Evolutionary conservation across 176 grass and related monocot genomes (phyloP).

Genomic region (Avena atlantica): DNA sequence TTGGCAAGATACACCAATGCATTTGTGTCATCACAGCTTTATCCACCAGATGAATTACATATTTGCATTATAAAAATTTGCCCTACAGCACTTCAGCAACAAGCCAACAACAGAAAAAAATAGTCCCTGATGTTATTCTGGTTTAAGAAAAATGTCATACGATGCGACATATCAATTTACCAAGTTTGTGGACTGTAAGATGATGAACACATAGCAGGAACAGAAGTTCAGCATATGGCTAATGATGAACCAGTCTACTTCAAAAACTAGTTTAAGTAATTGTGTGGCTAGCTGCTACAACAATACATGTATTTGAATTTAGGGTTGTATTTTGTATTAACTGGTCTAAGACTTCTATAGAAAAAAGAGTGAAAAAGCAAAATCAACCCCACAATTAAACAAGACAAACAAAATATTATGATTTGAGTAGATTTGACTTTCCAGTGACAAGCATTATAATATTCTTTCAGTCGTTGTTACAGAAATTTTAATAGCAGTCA

Average conservation of each 20-base stretch:
- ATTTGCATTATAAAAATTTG: background rate
- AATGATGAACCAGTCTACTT: background rate
- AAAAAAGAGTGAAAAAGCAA: conserved; percentile 6
- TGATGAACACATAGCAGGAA: background rate
- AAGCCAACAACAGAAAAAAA: background rate
- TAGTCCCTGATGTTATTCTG: too few relatives aligned
- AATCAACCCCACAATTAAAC: background rate
- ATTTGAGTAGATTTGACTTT: conserved; percentile 2
- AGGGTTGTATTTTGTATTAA: background rate
- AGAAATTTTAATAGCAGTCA: conserved; percentile 9
- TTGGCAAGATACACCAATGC: background rate
- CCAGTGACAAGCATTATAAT: conserved; percentile 11
- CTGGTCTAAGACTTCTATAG: background rate
- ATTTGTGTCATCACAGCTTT: background rate
- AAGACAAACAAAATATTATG: background rate
- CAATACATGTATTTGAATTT: background rate
- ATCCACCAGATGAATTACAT: conserved; percentile 19
- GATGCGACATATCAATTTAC: background rate
- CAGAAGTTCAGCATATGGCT: background rate
- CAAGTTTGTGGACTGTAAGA: background rate
- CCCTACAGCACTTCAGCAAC: background rate
- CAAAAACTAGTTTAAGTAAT: background rate
- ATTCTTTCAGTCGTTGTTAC: background rate
- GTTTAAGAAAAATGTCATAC: background rate
- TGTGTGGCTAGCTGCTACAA: background rate